These are phyloP conservation scores for Wallacemonas sp. DNA, from an alignment of 208 protist species.

Conservation along the genomic window DNA sequence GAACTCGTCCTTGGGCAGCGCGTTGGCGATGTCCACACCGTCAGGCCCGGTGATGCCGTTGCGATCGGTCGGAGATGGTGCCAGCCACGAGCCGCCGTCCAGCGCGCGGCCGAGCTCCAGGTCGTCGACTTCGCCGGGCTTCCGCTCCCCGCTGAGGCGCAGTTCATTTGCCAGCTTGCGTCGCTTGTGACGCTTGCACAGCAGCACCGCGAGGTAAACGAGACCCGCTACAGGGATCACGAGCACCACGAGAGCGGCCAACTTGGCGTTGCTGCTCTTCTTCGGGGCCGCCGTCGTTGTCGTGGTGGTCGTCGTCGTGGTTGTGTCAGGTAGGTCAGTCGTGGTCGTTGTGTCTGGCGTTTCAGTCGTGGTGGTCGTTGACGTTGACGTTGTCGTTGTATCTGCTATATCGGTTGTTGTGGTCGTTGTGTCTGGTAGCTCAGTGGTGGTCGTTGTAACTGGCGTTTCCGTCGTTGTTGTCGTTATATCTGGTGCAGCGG, in stretches of 20 bases:
- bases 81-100: constrained; percentile 48
- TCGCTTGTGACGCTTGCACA: constrained; percentile 41
- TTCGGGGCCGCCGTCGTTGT: constrained; percentile 6
- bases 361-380: too few species aligned
- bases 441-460: too few species aligned
- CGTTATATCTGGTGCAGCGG: too few species aligned
- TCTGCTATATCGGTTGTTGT: too few species aligned
- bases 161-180: constrained; percentile 25
- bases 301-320: too few species aligned
- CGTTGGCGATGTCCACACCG: neutral
- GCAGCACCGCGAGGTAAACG: constrained; percentile 27
- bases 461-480: too few species aligned
- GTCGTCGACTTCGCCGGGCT: constrained; percentile 54
- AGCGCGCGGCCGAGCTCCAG: constrained; percentile 43
- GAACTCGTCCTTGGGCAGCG: constrained; percentile 30
- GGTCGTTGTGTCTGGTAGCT: too few species aligned
- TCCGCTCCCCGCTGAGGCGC: constrained; percentile 43
- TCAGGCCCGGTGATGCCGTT: neutral
- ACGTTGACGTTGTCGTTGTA: too few species aligned
- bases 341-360: too few species aligned
- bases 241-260: constrained; percentile 46
- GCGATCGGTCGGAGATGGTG: neutral
- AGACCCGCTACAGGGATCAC: constrained; percentile 34
- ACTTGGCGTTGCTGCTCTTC: constrained; percentile 19
- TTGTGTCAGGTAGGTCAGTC: too few species aligned